Evolutionary conservation across 1,139 yeast species (phyloP), one percentile per base, ranked within the genome.

Genomic region (Meyerozyma guilliermondii): DNA sequence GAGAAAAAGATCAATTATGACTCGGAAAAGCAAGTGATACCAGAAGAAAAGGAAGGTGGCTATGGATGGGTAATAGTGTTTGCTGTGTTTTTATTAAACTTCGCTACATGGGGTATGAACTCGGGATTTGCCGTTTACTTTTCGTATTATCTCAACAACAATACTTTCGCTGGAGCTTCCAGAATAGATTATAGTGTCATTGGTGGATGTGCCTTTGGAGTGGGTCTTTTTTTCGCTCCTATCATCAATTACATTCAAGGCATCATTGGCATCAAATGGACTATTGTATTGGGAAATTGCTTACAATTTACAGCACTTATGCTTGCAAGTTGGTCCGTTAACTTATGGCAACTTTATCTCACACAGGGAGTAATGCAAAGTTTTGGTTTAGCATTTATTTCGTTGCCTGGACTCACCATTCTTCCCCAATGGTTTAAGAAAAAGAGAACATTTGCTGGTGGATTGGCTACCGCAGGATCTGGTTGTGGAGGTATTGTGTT

Each of bases 341-440:
- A 70, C 7, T 56, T 76, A 16, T 78, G 81, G 76, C 79, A 78
- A 46, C 50, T 81, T 20, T 78, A 71, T 50, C 55, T 74, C 39
- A 68, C 78, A 2, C 81, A 76, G 53, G 81, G 81, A 1, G 40
- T 75, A n/a, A 53, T 76, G 55, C 76, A 72, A 47, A 74, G 79
- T 38, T 53, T 71, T 39, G 81, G 81, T 0, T 59, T 76, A 23
- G 78, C 78, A 0, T 51, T 72, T 20, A 66, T 74, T 50, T 65
- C 75, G 31, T 53, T 73, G 9, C 77, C 76, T 3, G 63, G 80
- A 1, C 53, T 68, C 20, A 66, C 79, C 2, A 55, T 75, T 7
- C 62, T 81, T 10, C 86, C 87, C 0, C 83, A 78, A 48, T 83
- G 76, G 63, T 83, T 82, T 58, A 65, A 73, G 46, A 69, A 65